Evolutionary conservation across 1,139 yeast genomes (phyloP).

Genomic region (Keqinozyma sinolaborantium): DNA sequence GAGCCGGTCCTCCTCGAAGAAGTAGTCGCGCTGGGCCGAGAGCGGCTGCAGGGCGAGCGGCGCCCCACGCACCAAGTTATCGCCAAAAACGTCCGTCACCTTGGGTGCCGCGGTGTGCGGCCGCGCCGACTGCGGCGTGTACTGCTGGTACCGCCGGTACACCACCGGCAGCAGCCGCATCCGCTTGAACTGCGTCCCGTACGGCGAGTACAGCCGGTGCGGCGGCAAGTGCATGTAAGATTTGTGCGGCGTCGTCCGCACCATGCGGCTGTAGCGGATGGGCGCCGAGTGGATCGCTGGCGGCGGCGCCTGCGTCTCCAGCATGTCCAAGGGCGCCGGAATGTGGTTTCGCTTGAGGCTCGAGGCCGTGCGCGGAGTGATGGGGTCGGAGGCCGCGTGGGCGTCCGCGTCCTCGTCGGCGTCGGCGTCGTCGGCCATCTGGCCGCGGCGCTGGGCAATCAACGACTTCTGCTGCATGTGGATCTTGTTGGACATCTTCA

Average conservation of each 20-base stretch:
- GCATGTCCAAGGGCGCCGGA: constrained; percentile 41
- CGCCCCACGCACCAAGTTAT: constrained; percentile 45
- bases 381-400: neutral
- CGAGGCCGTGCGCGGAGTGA: constrained; percentile 14
- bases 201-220: neutral
- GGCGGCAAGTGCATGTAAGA: constrained; percentile 6
- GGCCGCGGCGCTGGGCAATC: constrained; percentile 36
- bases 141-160: neutral
- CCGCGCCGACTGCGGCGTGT: neutral
- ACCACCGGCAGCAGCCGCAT: neutral
- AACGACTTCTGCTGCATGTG: constrained; percentile 46
- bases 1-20: constrained; percentile 34
- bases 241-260: constrained; percentile 3
- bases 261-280: constrained; percentile 19
- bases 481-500: constrained; percentile 42
- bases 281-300: constrained; percentile 48
- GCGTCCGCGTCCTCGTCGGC: constrained; percentile 2
- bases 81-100: constrained; percentile 50
- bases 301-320: constrained; percentile 6
- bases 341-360: constrained; percentile 42
- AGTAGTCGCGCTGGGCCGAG: constrained; percentile 48
- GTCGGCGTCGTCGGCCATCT: constrained; percentile 3
- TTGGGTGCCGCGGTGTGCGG: constrained; percentile 5
- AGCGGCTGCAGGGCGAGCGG: constrained; percentile 55
- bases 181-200: neutral